Evolutionary conservation across 176 grass and related monocot species (phyloP), one percentile per base, ranked within the genome.

Genomic region (Aegilops bicornis): DNA sequence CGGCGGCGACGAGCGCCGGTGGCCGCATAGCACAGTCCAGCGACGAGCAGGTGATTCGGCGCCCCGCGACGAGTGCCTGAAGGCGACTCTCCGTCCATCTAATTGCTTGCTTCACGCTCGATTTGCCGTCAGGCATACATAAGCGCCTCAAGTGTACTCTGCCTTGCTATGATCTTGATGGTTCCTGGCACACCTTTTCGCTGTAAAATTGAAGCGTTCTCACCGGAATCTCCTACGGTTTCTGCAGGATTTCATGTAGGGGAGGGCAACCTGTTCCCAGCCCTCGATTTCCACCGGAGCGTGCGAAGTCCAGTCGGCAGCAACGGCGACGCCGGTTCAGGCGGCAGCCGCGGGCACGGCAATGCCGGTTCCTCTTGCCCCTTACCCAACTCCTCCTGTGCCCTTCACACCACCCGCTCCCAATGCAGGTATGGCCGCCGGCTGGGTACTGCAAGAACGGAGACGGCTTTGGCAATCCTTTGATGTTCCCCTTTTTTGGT

Each of bases 291-390:
- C 82, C 27, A 15, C 19, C 56, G 5, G 72, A 85, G 81, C 64
- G 78, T 25, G 70, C 10, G 4, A 82, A 69, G 54, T 3, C 69
- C 71, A 32, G 25, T 39, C 52, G 20, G 71, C 64, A 72, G 43
- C 47, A 71, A 82, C 30, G 76, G 58, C 82, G 64, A 32, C 64
- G 45, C 84, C 76, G 77, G 64, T 67, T 84, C 87, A 89, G 73
- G 87, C 68, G 73, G 87, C 68, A 88, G 69, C 69, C 86, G 70
- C 62, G 77, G 69, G 82, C 82, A 90, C 85, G 59, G 91, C 91
- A 95, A 98, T 98, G 96, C 91, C 93, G 86, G 96, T 95, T 93
- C 93, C 96, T 76, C 92, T 98, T 89, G 96, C 86, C 32, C 96
- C 96, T 23, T 95, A 95, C 84, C 96, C 96, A 76, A 59, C 88